phyloP scores from a whole-genome alignment of 192 early-diverging fungal species.

The Dimargaris verticillata region DNA sequence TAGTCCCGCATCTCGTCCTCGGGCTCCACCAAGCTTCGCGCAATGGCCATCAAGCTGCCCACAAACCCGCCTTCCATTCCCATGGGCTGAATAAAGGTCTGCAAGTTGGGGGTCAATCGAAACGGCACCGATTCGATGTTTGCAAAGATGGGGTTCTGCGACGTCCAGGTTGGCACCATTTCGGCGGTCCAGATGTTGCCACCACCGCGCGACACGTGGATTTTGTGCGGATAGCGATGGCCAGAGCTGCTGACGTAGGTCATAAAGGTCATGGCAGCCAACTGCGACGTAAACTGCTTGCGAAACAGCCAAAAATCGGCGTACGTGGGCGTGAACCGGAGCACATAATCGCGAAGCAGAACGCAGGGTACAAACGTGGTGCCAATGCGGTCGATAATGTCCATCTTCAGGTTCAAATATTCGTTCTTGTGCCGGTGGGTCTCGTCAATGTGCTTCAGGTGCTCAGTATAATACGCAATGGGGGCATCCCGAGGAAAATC shows the following conservation, averaged over 20 bases:
- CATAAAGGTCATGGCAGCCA: slow-evolving; percentile 80
- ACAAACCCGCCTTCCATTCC: slow-evolving; percentile 90
- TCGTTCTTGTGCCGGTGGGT: slow-evolving; percentile 38
- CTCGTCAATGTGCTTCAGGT: slow-evolving; percentile 29
- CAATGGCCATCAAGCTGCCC: slow-evolving; percentile 67
- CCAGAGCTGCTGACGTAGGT: slow-evolving; percentile 79
- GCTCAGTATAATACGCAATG: slow-evolving; percentile 59
- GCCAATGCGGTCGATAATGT: slow-evolving; percentile 76
- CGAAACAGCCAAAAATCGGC: slow-evolving; percentile 87
- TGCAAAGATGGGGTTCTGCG: slow-evolving; percentile 32
- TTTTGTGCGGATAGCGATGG: slow-evolving; percentile 74
- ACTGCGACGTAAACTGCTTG: slow-evolving; percentile 84
- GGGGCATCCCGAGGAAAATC: slow-evolving; percentile 78
- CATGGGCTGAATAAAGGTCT: slow-evolving; percentile 81
- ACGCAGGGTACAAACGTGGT: slow-evolving; percentile 69
- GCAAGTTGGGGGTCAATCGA: slow-evolving; percentile 94
- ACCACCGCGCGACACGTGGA: slow-evolving; percentile 65
- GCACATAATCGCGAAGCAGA: slow-evolving; percentile 72
- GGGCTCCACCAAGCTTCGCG: slow-evolving; percentile 61
- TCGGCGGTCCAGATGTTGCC: slow-evolving; percentile 83
- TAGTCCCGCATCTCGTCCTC: slow-evolving; percentile 87
- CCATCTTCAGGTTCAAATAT: slow-evolving; percentile 58
- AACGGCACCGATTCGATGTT: slow-evolving; percentile 87
- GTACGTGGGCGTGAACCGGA: slow-evolving; percentile 49
- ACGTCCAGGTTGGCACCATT: slow-evolving; percentile 40